These are phyloP conservation scores for Epipyxis sp. DNA, from an alignment of 108 stramenopile species.

Conservation along the genomic window DNA sequence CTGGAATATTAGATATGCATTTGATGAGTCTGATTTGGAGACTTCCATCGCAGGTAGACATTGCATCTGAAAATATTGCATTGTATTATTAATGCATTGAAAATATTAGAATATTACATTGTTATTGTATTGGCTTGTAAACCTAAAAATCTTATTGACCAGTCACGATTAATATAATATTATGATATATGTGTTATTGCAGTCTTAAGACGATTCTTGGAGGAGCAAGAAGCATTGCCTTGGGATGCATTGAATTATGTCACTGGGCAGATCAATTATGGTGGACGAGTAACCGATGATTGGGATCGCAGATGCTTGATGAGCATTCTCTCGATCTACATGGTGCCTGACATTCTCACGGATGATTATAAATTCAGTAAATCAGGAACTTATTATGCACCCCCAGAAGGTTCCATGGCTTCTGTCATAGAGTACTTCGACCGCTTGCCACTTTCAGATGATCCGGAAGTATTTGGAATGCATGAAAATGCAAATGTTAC, in stretches of 20 bases:
- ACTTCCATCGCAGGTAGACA: no score
- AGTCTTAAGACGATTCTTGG: conserved; percentile 56
- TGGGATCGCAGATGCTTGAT: conserved; percentile 64
- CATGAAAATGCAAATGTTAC: conserved; percentile 69
- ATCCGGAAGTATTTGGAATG: conserved; percentile 69
- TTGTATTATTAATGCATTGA: no score
- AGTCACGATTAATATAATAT: no score
- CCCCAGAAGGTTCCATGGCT: conserved; percentile 43
- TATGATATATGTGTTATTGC: no score
- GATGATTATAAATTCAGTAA: conserved; percentile 52
- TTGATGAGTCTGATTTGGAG: conserved; percentile 65
- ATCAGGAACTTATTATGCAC: conserved; percentile 56
- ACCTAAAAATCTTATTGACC: no score
- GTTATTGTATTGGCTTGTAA: no score
- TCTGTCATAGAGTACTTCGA: conserved; percentile 41
- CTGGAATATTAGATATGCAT: conserved; percentile 67
- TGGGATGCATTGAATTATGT: conserved; percentile 65
- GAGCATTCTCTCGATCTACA: conserved; percentile 56
- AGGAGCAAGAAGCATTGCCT: conserved; percentile 57
- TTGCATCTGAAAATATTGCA: no score
- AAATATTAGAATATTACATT: no score
- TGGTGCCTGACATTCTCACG: conserved; percentile 48
- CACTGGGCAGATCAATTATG: conserved; percentile 70
- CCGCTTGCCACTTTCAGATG: conserved; percentile 52
- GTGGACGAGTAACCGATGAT: conserved; percentile 67